These are phyloP conservation scores for Populus hybrid DNA, from an alignment of 441 rosid species.

Conservation along the genomic window DNA sequence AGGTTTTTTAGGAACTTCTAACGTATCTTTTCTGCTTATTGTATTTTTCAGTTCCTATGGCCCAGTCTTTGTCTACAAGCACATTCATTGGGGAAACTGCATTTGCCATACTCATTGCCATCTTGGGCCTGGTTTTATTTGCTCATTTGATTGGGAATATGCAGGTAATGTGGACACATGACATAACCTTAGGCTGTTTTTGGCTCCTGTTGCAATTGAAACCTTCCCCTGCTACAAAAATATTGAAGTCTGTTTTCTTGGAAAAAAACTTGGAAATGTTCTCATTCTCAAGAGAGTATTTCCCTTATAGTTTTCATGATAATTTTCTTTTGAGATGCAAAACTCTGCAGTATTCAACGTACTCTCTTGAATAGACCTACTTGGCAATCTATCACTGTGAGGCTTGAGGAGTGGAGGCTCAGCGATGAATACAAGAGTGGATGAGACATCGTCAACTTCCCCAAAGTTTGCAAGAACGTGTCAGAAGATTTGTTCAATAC, in stretches of 20 bases:
- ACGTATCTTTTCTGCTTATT: too few species aligned
- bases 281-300: background rate
- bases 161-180: constrained; percentile 52
- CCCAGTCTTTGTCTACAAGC: too few species aligned
- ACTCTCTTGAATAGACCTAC: constrained; percentile 51
- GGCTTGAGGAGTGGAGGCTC: constrained; percentile 94
- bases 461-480: constrained; percentile 56
- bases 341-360: background rate
- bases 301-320: background rate
- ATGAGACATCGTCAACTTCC: constrained; percentile 92
- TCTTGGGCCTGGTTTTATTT: too few species aligned
- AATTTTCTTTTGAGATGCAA: background rate
- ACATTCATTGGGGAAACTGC: too few species aligned
- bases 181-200: background rate
- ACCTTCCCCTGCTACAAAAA: background rate
- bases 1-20: too few species aligned
- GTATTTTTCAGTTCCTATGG: too few species aligned
- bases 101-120: too few species aligned
- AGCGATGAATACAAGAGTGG: constrained; percentile 92
- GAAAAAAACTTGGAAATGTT: background rate
- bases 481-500: constrained; percentile 70
- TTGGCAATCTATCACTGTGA: constrained; percentile 89
- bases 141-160: constrained; percentile 91
- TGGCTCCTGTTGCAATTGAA: background rate
- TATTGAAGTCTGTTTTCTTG: background rate